Evolutionary conservation across 495 filamentous ascomycete genomes (phyloP).

Genomic region (Hypoxylon rickii): DNA sequence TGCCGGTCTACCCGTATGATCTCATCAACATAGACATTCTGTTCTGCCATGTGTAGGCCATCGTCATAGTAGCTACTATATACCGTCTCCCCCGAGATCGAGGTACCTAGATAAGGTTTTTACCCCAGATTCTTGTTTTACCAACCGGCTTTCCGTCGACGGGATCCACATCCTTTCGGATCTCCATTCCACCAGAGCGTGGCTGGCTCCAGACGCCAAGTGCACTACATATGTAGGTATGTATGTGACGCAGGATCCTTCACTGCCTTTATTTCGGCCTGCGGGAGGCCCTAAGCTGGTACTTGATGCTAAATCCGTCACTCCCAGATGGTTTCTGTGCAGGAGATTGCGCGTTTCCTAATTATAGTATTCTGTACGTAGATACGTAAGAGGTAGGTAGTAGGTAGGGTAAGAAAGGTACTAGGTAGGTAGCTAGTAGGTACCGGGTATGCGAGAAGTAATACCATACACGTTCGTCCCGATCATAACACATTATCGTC

Average conservation of each 20-base stretch:
- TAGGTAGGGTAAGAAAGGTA: not conserved
- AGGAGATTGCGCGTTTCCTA: constrained; percentile 11
- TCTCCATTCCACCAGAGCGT: constrained; percentile 12
- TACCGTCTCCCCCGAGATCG: not conserved
- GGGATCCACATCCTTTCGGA: constrained; percentile 17
- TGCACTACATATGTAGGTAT: constrained; percentile 1
- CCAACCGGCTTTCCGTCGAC: constrained; percentile 26
- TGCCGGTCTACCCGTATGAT: not conserved
- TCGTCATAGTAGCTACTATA: too few relatives aligned
- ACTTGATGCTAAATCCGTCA: constrained; percentile 7
- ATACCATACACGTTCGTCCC: constrained; percentile 6
- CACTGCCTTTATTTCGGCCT: constrained; percentile 3
- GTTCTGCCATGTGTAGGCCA: not conserved
- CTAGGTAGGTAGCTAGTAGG: not conserved
- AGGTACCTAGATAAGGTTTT: constrained; percentile 1
- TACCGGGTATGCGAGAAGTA: not conserved
- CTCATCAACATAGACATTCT: not conserved
- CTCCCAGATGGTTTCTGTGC: not conserved
- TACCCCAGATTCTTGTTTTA: constrained; percentile 30
- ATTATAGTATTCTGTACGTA: constrained; percentile 20
- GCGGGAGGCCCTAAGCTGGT: constrained; percentile 9
- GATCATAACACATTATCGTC: constrained; percentile 21
- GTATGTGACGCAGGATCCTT: constrained; percentile 3
- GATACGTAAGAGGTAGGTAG: not conserved
- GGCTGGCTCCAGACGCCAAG: constrained; percentile 11